These are phyloP conservation scores for Dentiscutata heterogama DNA, from an alignment of 371 early-diverging fungal species.

Conservation along the genomic window DNA sequence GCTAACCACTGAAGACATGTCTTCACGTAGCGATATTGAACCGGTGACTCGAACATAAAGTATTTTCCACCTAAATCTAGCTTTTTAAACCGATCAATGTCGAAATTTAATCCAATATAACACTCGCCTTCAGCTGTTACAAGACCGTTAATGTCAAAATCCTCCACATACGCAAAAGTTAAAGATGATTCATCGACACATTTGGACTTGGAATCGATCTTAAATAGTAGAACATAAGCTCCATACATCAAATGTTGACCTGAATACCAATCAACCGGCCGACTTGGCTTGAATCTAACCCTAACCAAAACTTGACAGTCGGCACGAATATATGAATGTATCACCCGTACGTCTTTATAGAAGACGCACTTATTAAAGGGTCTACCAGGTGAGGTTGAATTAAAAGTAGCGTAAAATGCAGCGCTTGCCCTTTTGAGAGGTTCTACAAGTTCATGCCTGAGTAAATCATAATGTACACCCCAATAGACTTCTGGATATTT, in stretches of 20 bases:
- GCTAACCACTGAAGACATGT: no score
- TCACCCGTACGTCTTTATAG: slow-evolving; percentile 8
- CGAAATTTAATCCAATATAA: slow-evolving; percentile 13
- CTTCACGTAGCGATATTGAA: no score
- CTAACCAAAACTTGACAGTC: background rate
- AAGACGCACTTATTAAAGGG: background rate
- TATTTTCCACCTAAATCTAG: background rate
- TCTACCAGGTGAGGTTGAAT: background rate
- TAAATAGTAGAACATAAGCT: slow-evolving; percentile 19
- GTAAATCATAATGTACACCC: slow-evolving; percentile 1
- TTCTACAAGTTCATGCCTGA: background rate
- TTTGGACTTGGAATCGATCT: background rate
- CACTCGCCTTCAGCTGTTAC: background rate
- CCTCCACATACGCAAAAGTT: background rate
- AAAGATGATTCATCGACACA: background rate
- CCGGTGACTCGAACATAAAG: slow-evolving; percentile 15
- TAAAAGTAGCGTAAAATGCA: background rate
- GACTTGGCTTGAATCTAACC: slow-evolving; percentile 12
- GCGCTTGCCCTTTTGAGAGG: background rate
- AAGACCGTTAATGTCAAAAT: background rate
- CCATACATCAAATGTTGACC: slow-evolving; percentile 26
- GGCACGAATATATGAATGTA: background rate
- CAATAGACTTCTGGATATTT: slow-evolving; percentile 15
- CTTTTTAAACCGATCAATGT: background rate
- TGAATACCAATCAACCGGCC: slow-evolving; percentile 2